Percentiles rank a stretch among this genome's conserved stretches.
These are phyloP conservation scores for Colletotrichum trifolii DNA, from an alignment of 2,329 filamentous ascomycete genomes.

Conservation along the genomic window DNA sequence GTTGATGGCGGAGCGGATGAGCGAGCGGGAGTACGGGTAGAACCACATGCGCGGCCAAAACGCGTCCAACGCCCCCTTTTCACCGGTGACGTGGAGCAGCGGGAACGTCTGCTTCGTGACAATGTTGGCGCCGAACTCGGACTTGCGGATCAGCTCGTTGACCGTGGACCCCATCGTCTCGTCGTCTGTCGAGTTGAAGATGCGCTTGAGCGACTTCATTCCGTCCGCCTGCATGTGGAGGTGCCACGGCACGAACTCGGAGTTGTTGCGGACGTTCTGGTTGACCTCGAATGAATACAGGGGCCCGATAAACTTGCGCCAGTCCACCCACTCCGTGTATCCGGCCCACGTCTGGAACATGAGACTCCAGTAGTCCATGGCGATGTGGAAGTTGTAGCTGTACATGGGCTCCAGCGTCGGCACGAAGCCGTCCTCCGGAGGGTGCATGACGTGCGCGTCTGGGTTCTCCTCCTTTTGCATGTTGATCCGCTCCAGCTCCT, in stretches of 20 bases:
- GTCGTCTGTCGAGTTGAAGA: conserved; percentile 46
- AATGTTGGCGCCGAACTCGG: conserved; percentile 50
- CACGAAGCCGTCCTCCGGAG: conserved; percentile 38
- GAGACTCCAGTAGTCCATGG: conserved; percentile 53
- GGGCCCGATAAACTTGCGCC: conserved; percentile 45
- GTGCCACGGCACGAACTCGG: conserved; percentile 43
- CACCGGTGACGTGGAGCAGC: conserved; percentile 53
- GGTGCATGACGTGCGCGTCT: conserved; percentile 33
- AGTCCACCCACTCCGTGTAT: conserved; percentile 48
- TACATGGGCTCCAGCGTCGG: conserved; percentile 38
- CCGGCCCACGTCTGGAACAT: conserved; percentile 53
- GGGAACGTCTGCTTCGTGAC: conserved; percentile 50
- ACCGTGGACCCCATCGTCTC: conserved; percentile 42
- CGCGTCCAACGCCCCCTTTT: conserved; percentile 45
- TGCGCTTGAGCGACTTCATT: conserved; percentile 42
- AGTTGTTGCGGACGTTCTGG: conserved; percentile 39
- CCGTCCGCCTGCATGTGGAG: conserved; percentile 48
- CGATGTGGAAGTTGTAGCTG: conserved; percentile 46
- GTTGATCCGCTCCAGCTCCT: conserved; percentile 53
- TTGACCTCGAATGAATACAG: conserved; percentile 40
- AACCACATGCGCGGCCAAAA: conserved; percentile 53
- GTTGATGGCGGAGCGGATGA: conserved; percentile 44
- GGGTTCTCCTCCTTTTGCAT: conserved; percentile 40
- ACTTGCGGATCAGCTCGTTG: conserved; percentile 45
- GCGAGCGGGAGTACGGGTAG: conserved; percentile 45